Evolutionary conservation across 129 eudicot species (phyloP), one percentile per base, ranked within the genome.

Genomic region (Smallanthus sonchifolius): DNA sequence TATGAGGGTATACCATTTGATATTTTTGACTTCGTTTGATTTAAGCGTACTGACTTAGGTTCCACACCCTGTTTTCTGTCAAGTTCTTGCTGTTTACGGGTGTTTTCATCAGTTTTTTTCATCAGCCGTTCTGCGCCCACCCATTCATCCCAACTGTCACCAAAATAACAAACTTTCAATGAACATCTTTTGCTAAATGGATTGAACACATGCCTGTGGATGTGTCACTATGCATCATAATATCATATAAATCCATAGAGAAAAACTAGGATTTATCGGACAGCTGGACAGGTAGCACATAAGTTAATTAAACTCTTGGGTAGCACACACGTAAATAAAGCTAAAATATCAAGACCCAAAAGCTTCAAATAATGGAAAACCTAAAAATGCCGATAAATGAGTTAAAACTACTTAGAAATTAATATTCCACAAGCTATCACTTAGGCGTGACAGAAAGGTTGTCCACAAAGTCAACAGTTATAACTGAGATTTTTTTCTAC

Each of bases 91-190:
- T 83, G 89, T 85, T 88, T 86, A 73, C 44, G 77, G 59, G 78
- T 60, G 77, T 94, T 94, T 73, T 90, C 97, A 36, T 80, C 87
- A 10, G 87, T 86, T 56, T 57, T 39, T 82, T 94, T 90, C 97
- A 94, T 72, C 54, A 94, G 77, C 76, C 89, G 86, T 32, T 85
- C 91, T 35, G 80, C 87, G 16, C 83, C 84, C 45, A 90, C 88
- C 98, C 98, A 94, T 88, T 94, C 98, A 90, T 94, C 98, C 98
- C 97, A 94, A 76, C 98, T 94, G 88, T 82, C 68, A 59, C 72
- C 84, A 79, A 66, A 2, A 84, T 72, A 86, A 76, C 40, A 69
- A 30, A 60, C 34, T 40, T 32, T 71, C 17, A 80, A 54, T 68
- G 45, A 69, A 59, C 38, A 37, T 61, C 52, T 24, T 59, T 47